Evolutionary conservation across 2,329 filamentous ascomycete genomes (phyloP).

Genomic region (Aspergillus uvarum): DNA sequence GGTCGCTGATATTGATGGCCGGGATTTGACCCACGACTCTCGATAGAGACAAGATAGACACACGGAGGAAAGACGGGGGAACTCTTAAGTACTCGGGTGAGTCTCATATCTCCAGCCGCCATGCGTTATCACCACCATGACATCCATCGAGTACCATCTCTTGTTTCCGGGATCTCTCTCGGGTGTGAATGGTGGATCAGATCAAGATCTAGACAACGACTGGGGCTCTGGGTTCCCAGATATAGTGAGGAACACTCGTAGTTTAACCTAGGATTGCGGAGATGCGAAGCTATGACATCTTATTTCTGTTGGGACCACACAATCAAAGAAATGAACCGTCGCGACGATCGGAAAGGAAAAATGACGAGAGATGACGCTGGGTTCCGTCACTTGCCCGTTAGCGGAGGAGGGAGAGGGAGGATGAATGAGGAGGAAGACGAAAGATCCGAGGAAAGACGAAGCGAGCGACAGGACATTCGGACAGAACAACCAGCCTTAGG

Average conservation of each 20-base stretch:
- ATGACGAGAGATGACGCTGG: constrained; percentile 7
- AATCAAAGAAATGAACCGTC: not conserved
- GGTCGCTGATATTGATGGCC: not conserved
- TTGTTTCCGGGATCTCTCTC: not conserved
- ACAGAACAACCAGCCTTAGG: not conserved
- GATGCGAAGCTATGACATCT: not conserved
- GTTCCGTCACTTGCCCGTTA: not conserved
- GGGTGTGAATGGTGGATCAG: not conserved
- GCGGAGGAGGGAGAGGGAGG: not conserved
- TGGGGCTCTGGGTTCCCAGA: not conserved
- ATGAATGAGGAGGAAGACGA: not conserved
- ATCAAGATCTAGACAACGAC: not conserved
- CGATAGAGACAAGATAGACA: no score
- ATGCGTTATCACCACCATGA: not conserved
- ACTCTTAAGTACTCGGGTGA: not conserved
- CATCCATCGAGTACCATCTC: not conserved
- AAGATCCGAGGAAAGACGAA: not conserved
- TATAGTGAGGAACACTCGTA: not conserved
- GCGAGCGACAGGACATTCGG: not conserved
- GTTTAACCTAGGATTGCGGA: not conserved
- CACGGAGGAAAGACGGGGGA: not conserved
- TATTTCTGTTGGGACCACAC: not conserved
- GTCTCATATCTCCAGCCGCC: not conserved
- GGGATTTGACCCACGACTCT: not conserved
- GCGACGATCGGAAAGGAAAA: not conserved